Base-by-base conservation (phyloP, 805 yeast species). In the Myxozyma geophila region DNA sequence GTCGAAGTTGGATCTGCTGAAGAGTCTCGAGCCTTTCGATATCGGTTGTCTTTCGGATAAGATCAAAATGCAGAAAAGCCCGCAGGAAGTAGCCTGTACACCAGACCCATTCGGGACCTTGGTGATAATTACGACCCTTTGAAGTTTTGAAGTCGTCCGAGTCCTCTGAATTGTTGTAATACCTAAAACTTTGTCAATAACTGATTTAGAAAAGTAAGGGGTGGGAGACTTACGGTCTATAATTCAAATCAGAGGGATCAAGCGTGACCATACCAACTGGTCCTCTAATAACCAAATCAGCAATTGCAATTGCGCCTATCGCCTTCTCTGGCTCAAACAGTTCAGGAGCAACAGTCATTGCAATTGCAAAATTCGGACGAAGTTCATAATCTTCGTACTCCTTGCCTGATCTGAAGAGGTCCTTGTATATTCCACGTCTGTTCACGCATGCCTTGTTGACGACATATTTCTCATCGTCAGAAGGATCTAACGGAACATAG, bases 91-190 rank as follows among this genome's bases (percentile, higher is more conserved):
- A 92, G 2, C 99, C 99, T 33, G 82, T 81, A 63, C 86, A 83
- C 98, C 98, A 93, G 40, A 90, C 89, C 99, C 99, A 93, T 74
- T 95, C 99, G 1, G 99, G 99, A 1, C 99, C 99, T 77, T 93
- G 98, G 76, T 93, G 99, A 75, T 93, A 93, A 77, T 95, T 95
- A 71, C 98, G 84, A 37, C 99, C 99, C 76, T 92, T 91, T 1
- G 98, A 82, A 0, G 98, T 92, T 0, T 96, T 91, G 81, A 92
- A 95, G 75, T 93, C 97, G 4, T 82, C 85, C 58, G 84, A 85
- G 72, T 93, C 98, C 47, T 83, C 88, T 54, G 91, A 78, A 74
- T 93, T 95, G 72, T 80, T 80, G 76, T 93, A 93, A 77, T 90
- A 85, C 39, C 66, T 62, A 54, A 4, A 9, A 12, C n/a, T 43